Evolutionary conservation across 1,284 basidiomycete genomes (phyloP).

Genomic region (Hortiboletus rubellus): DNA sequence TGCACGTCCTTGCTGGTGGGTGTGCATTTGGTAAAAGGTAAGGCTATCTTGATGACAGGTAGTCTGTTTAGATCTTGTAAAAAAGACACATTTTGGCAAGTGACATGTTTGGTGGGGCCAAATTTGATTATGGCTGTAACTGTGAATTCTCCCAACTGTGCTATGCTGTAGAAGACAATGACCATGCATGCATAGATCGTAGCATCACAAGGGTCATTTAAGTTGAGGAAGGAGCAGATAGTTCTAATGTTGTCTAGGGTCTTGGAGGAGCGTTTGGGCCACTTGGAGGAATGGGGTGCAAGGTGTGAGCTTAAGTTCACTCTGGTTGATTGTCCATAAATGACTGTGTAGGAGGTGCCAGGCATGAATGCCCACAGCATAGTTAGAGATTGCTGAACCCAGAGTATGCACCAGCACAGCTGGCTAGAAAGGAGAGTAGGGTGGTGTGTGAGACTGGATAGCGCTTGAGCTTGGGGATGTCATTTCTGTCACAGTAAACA

Average conservation of each 20-base stretch:
- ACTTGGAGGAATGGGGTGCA: background rate
- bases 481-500: slow-evolving; percentile 28
- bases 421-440: background rate
- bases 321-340: background rate
- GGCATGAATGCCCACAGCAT: accelerated
- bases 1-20: background rate
- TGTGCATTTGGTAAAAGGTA: background rate
- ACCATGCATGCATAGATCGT: too few relatives aligned
- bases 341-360: slow-evolving; percentile 1
- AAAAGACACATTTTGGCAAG: too few relatives aligned
- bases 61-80: background rate
- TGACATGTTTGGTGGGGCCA: background rate
- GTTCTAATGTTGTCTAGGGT: too few relatives aligned
- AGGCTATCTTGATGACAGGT: background rate
- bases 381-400: background rate
- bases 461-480: accelerated
- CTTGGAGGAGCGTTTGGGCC: background rate
- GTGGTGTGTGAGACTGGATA: background rate
- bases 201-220: too few relatives aligned
- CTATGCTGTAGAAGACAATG: too few relatives aligned
- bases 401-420: background rate
- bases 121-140: background rate
- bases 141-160: too few relatives aligned
- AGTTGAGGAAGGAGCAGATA: background rate
- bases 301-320: background rate